Evolutionary conservation across 2,329 filamentous ascomycete genomes (phyloP).

Genomic region (Neonectria hederae): DNA sequence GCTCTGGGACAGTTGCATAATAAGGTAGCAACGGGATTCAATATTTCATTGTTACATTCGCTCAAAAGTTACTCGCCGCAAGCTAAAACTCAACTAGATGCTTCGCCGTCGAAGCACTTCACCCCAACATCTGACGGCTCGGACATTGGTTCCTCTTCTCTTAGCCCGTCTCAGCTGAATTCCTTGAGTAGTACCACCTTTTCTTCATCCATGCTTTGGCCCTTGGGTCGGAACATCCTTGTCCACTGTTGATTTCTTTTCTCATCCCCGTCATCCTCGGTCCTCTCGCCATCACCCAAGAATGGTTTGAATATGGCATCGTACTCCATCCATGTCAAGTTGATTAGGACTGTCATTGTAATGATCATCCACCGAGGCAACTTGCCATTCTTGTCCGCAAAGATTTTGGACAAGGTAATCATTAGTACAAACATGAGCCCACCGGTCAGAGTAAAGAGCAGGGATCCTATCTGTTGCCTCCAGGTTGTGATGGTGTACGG

Average conservation of each 20-base stretch:
- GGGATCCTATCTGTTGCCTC: slow-evolving; percentile 72
- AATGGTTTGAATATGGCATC: slow-evolving; percentile 61
- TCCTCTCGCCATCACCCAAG: slow-evolving; percentile 89
- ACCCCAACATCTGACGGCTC: slow-evolving; percentile 32
- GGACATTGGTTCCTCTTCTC: neutral
- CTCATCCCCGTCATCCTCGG: slow-evolving; percentile 45
- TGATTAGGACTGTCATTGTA: slow-evolving; percentile 62
- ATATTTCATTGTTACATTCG: slow-evolving; percentile 26
- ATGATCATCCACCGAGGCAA: slow-evolving; percentile 73
- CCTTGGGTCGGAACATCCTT: slow-evolving; percentile 14
- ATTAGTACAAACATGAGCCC: slow-evolving; percentile 64
- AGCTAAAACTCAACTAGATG: slow-evolving; percentile 39
- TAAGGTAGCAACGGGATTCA: slow-evolving; percentile 18
- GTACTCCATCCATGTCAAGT: slow-evolving; percentile 56
- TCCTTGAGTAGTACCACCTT: slow-evolving; percentile 35
- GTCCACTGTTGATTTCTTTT: slow-evolving; percentile 2
- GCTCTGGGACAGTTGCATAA: slow-evolving; percentile 7
- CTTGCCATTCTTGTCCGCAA: slow-evolving; percentile 73
- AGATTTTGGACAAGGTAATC: slow-evolving; percentile 52
- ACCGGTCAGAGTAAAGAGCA: slow-evolving; percentile 69
- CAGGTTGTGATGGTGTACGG: slow-evolving; percentile 75
- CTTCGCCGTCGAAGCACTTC: slow-evolving; percentile 23
- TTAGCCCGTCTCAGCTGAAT: slow-evolving; percentile 20
- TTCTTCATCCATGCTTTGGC: slow-evolving; percentile 35
- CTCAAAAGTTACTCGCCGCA: slow-evolving; percentile 4